Percentiles rank a stretch among this genome's conserved stretches.
Conservation (phyloP, 306 rosid genomes). For the Quercus dentata region DNA sequence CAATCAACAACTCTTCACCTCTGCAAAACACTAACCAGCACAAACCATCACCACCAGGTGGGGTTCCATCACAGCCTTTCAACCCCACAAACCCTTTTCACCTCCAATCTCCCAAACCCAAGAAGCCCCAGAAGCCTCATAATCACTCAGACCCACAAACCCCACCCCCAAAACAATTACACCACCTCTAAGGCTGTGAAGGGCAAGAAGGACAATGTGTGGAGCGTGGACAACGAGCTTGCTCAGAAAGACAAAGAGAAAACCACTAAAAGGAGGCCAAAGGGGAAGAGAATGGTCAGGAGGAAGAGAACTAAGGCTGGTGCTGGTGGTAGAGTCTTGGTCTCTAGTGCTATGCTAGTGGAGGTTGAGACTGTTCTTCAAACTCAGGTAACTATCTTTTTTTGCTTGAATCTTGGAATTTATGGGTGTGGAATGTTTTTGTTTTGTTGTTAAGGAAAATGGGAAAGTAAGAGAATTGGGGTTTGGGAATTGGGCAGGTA, state of each 20-base stretch:
- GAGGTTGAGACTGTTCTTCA: slow-evolving; percentile 89
- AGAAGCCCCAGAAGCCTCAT: slow-evolving; percentile 30
- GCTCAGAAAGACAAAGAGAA: slow-evolving; percentile 36
- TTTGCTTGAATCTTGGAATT: background rate
- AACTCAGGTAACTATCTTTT: slow-evolving; percentile 51
- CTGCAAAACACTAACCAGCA: slow-evolving; percentile 21
- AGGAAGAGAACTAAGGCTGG: slow-evolving; percentile 31
- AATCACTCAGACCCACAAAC: slow-evolving; percentile 34
- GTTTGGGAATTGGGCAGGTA: background rate
- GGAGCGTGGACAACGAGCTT: slow-evolving; percentile 83
- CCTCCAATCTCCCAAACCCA: slow-evolving; percentile 27
- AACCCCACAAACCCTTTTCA: slow-evolving; percentile 32
- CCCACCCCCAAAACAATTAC: slow-evolving; percentile 4
- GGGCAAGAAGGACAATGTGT: slow-evolving; percentile 77
- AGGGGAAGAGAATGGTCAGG: slow-evolving; percentile 39
- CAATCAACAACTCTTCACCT: slow-evolving; percentile 39
- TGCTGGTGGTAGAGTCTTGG: slow-evolving; percentile 42
- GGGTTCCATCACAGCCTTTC: slow-evolving; percentile 37
- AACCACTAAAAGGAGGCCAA: slow-evolving; percentile 28
- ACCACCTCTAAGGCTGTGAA: slow-evolving; percentile 12
- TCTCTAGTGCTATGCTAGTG: slow-evolving; percentile 76
- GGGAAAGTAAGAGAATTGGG: too few relatives aligned
- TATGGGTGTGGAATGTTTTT: background rate
- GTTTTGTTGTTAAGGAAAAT: background rate
- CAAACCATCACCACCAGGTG: slow-evolving; percentile 11